Evolutionary conservation across 2,329 filamentous ascomycete genomes (phyloP), one percentile per base, ranked within the genome.

Genomic region (Ophiosphaerella herpotricha): DNA sequence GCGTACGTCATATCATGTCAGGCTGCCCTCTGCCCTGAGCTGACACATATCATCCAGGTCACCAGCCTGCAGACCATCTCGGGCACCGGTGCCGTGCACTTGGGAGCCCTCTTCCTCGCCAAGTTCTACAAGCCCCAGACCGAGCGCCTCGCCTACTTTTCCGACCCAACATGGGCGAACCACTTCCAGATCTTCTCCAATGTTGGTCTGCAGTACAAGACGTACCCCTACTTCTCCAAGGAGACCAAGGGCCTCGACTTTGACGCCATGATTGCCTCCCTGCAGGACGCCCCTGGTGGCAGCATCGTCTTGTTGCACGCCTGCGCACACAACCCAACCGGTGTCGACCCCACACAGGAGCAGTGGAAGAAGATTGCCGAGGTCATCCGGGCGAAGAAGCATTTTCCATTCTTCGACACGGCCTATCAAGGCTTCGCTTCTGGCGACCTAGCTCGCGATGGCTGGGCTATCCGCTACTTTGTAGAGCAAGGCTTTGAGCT

Each of bases 111-210:
- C 63, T 99, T 99, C 85, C 87, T 99, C 53, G 80, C 89, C 74
- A 92, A 88, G 75, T 99, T 97, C 85, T 96, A 90, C 82, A 80
- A 80, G 50, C 68, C 73, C 46, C 73, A 81, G 68, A 82, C 83
- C 70, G 85, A 82, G 77, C 87, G 84, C 61, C 85, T 86, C 52
- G 85, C 95, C 77, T 97, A 96, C 82, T 82, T 97, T 74, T 96
- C 91, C 68, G 89, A 89, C 75, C 94, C 94, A 45, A 99, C 94
- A 55, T 99, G 94, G 94, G 91, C 89, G 63, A 99, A 99, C 80
- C 94, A 99, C 85, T 87, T 95, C 79, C 94, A 97, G 77, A 97
- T 99, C 81, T 96, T 99, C 80, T 84, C 81, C 76, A 97, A 97
- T 72, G 91, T 97, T 70, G 82, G 84, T 64, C 80, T 97, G 26